Evolutionary conservation across 768 basidiomycete species (phyloP), one percentile per base, ranked within the genome.

Genomic region (Termitomyces sp.): DNA sequence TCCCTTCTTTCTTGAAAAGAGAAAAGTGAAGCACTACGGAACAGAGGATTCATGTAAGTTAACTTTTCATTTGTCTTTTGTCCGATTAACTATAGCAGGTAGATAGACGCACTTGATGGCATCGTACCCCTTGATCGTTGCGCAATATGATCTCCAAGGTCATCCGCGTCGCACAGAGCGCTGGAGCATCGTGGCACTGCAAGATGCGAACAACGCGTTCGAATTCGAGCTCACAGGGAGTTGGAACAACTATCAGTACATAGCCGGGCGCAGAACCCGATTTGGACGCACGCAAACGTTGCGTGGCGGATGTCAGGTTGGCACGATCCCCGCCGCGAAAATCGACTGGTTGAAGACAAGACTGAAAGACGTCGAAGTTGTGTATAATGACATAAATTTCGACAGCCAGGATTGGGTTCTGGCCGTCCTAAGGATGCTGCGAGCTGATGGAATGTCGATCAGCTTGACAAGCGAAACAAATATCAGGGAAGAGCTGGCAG

Each of bases 321-420:
- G 68, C 16, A 56, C 53, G 9, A 60, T 72, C 4, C 51, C 65
- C 13, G 27, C 18, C 1, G 57, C 58, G 13, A 55, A 53, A 44
- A 18, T 72, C 36, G 56, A 63, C 16, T 68, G 68, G 69, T 32
- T 72, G 48, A 55, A 62, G 33, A 34, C 47, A 12, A 62, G 63
- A 47, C 60, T 70, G 16, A 53, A 30, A 40, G 62, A 61, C 6
- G 60, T 71, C 2, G 51, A 60, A 26, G 52, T 72, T 1, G 48
- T 65, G 14, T 61, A 61, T 36, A 61, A 67, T 30, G 57, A 68
- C 36, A 52, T 62, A 1, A 57, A 64, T 27, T 72, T 67, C 43
- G 69, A 72, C 42, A 63, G 62, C 48, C 71, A 72, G 51, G 59
- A 59, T 44, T 72, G 71, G 71, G 65, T 71, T 24, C 61, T 71